These are phyloP conservation scores for Ganoderma lucidum DNA, from an alignment of 1,284 basidiomycete genomes.

Conservation along the genomic window DNA sequence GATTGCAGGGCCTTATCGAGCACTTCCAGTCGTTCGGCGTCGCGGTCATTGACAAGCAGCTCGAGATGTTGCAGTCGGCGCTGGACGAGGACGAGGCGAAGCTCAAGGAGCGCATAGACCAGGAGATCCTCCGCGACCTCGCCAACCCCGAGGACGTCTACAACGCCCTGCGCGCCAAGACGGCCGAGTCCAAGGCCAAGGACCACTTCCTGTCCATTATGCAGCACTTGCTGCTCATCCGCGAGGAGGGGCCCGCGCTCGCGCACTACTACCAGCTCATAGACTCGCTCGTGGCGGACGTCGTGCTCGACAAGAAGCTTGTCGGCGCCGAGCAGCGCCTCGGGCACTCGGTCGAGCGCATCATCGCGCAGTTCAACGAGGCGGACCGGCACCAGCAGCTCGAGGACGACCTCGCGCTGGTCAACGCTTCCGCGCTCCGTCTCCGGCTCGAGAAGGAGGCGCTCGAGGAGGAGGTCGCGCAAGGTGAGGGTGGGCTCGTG, in stretches of 20 bases:
- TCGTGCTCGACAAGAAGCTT: constrained; percentile 93
- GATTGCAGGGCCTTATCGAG: constrained; percentile 78
- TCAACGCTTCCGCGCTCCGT: constrained; percentile 69
- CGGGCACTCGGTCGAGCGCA: constrained; percentile 89
- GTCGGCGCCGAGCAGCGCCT: constrained; percentile 87
- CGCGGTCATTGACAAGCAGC: constrained; percentile 70
- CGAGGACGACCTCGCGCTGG: constrained; percentile 81
- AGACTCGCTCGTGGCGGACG: constrained; percentile 91
- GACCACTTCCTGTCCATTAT: constrained; percentile 93
- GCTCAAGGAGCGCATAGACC: constrained; percentile 81
- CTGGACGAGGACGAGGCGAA: constrained; percentile 85
- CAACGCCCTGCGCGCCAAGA: constrained; percentile 79
- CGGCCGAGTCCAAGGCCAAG: constrained; percentile 80
- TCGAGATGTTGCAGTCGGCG: constrained; percentile 71
- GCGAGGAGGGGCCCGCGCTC: constrained; percentile 85
- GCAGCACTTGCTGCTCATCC: constrained; percentile 92
- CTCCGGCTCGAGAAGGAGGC: constrained; percentile 78
- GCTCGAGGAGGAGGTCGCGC: constrained; percentile 83
- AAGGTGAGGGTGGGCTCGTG: constrained; percentile 86
- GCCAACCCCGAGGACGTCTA: constrained; percentile 89
- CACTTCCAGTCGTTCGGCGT: constrained; percentile 78
- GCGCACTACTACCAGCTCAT: constrained; percentile 93
- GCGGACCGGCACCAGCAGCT: constrained; percentile 84
- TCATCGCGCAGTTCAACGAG: constrained; percentile 93
- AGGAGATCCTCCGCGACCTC: constrained; percentile 80